phyloP scores from a whole-genome alignment of 176 grass and related monocot species.

The Tuctoria greenei region DNA sequence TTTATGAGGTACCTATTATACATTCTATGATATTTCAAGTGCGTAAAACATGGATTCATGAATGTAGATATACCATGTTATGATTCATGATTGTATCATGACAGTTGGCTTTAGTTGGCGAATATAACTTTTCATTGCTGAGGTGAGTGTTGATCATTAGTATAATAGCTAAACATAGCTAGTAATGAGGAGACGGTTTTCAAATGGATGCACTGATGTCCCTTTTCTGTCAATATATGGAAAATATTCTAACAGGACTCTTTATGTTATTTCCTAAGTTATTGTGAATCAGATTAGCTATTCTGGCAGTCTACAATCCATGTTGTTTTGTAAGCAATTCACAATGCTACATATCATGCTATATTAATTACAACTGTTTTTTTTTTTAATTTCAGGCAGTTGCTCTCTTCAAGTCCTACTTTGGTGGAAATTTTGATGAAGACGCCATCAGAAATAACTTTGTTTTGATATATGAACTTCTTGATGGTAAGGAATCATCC shows the following conservation, averaged over 20 bases:
- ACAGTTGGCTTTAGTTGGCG: conserved; percentile 12
- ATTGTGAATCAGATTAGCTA: background rate
- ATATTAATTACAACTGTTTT: background rate
- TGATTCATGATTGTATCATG: background rate
- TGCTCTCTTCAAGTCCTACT: conserved; percentile 95
- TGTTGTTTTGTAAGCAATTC: background rate
- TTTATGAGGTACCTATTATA: conserved; percentile 17
- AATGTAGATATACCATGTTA: conserved; percentile 6
- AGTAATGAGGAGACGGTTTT: background rate
- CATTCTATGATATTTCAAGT: conserved; percentile 13
- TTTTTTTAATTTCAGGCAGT: conserved; percentile 72
- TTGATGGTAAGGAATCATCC: conserved; percentile 75
- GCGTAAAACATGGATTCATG: background rate
- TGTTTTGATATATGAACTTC: conserved; percentile 98
- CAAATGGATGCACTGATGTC: background rate
- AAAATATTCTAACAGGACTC: conserved; percentile 12
- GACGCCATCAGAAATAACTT: conserved; percentile 99
- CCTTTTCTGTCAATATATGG: background rate
- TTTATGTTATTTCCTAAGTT: conserved; percentile 12
- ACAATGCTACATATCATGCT: conserved; percentile 10
- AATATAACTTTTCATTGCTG: background rate
- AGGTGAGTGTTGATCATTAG: background rate
- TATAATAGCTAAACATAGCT: background rate
- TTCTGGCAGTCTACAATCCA: background rate
- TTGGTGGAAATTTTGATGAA: conserved; percentile 94